A percentile compares a stretch with the other conserved stretches of the same genome.
These are phyloP conservation scores for Wakefieldia striispora DNA, from an alignment of 768 basidiomycete genomes.

Conservation along the genomic window DNA sequence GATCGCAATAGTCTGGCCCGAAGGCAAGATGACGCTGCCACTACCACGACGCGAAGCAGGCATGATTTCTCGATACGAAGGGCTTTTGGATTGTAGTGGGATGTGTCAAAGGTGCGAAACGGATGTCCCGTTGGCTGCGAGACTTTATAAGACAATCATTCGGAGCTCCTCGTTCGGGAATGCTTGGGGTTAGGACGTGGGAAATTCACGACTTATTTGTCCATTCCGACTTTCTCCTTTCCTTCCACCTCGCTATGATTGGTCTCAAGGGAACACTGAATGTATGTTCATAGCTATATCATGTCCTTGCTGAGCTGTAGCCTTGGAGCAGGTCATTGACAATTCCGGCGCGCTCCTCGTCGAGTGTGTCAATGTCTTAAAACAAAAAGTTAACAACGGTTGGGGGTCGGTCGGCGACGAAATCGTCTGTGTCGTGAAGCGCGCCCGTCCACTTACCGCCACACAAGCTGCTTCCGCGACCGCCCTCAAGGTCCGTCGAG, in stretches of 20 bases:
- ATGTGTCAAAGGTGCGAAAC: slow-evolving; percentile 7
- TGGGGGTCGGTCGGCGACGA: slow-evolving; percentile 94
- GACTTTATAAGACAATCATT: too few relatives aligned
- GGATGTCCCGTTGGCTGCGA: not conserved
- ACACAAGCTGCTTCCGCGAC: slow-evolving; percentile 66
- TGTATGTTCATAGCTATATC: slow-evolving; percentile 41
- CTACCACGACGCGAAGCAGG: slow-evolving; percentile 75
- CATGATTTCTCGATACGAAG: slow-evolving; percentile 39
- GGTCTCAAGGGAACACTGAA: slow-evolving; percentile 92
- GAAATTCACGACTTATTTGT: slow-evolving; percentile 22
- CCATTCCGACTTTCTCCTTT: not conserved
- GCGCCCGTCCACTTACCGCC: slow-evolving; percentile 77
- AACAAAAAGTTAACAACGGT: slow-evolving; percentile 94
- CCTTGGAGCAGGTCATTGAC: slow-evolving; percentile 76
- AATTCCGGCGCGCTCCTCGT: slow-evolving; percentile 94
- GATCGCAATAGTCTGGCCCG: slow-evolving; percentile 77
- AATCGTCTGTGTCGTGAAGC: slow-evolving; percentile 92
- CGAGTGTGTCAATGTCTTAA: slow-evolving; percentile 95
- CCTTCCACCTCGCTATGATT: slow-evolving; percentile 72
- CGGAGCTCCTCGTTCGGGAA: slow-evolving; percentile 19
- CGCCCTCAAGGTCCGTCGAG: slow-evolving; percentile 86
- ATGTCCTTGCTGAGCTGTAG: not conserved
- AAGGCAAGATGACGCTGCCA: slow-evolving; percentile 67
- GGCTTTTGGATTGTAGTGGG: slow-evolving; percentile 15
- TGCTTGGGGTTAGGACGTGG: slow-evolving; percentile 17